A percentile compares a stretch with the other conserved stretches of the same genome.
Conservation (phyloP, 768 basidiomycete species). For the Mycena vitilis region DNA sequence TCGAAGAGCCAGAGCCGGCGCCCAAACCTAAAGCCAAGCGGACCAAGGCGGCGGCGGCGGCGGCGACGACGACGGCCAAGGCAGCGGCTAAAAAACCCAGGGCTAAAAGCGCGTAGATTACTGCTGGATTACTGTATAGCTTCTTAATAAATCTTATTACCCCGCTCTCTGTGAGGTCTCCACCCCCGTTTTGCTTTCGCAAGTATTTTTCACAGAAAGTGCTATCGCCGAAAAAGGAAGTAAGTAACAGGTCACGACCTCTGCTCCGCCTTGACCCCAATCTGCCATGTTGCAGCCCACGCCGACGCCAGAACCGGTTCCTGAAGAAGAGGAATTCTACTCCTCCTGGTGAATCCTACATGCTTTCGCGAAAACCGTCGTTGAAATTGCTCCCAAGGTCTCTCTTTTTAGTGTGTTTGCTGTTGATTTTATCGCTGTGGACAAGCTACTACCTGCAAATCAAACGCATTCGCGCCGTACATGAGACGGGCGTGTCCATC, state of each 20-base stretch:
- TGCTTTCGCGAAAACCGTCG: no score
- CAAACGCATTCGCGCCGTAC: constrained; percentile 90
- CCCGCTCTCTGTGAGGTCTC: background rate
- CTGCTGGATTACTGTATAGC: background rate
- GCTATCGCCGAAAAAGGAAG: background rate
- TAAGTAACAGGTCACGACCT: background rate
- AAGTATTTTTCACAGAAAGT: no score
- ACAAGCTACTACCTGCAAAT: constrained; percentile 99
- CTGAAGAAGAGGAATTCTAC: constrained; percentile 90
- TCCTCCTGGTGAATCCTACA: constrained; percentile 70
- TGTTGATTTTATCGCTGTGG: constrained; percentile 94
- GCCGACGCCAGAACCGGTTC: constrained; percentile 50
- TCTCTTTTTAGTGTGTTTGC: constrained; percentile 90
- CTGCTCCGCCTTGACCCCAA: background rate
- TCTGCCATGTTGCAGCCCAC: constrained; percentile 24
- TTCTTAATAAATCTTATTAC: background rate
- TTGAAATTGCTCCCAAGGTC: constrained; percentile 47
- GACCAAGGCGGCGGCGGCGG: background rate
- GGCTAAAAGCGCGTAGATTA: constrained; percentile 5
- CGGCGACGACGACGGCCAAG: background rate
- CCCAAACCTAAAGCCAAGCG: constrained; percentile 4
- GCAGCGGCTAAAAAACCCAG: background rate
- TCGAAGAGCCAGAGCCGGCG: constrained; percentile 6
- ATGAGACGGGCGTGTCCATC: constrained; percentile 96
- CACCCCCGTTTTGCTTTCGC: background rate